A percentile compares a stretch with the other conserved stretches of the same genome.
These are phyloP conservation scores for Oryza glumipatula DNA, from an alignment of 176 grass and related monocot genomes.

Conservation along the genomic window DNA sequence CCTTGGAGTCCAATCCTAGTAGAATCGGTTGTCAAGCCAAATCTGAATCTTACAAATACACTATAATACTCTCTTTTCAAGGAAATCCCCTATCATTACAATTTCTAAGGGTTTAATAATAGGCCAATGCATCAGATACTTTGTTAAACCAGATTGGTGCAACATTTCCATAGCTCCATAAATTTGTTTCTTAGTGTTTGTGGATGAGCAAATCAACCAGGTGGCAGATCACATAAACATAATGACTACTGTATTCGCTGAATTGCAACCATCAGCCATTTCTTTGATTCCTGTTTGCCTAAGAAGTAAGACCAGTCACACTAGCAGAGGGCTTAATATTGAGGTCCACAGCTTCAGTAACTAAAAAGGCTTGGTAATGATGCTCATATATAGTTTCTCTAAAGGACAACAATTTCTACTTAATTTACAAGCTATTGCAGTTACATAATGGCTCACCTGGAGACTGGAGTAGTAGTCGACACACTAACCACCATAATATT, in stretches of 20 bases:
- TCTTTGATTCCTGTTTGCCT: no score
- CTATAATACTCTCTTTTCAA: not conserved
- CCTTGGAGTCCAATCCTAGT: not conserved
- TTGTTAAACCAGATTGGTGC: no score
- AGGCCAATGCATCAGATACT: no score
- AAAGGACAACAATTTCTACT: constrained; percentile 28
- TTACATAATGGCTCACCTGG: constrained; percentile 27
- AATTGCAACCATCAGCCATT: not conserved
- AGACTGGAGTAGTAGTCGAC: not conserved
- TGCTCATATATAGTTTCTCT: not conserved
- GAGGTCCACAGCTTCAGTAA: constrained; percentile 22
- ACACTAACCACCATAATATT: constrained; percentile 23
- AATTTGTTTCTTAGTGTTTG: not conserved
- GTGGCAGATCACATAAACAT: not conserved
- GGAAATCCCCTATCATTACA: not conserved
- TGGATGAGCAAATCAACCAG: not conserved
- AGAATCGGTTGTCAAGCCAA: not conserved
- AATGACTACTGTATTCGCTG: not conserved
- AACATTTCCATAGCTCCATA: not conserved
- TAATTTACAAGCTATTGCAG: constrained; percentile 25
- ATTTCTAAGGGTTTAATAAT: not conserved
- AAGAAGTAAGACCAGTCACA: not conserved
- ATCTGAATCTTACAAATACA: not conserved
- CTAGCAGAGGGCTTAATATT: not conserved
- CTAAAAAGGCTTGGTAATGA: constrained; percentile 4